Evolutionary conservation across 2,329 filamentous ascomycete species (phyloP).

Genomic region (Ophiocordyceps unilateralis): DNA sequence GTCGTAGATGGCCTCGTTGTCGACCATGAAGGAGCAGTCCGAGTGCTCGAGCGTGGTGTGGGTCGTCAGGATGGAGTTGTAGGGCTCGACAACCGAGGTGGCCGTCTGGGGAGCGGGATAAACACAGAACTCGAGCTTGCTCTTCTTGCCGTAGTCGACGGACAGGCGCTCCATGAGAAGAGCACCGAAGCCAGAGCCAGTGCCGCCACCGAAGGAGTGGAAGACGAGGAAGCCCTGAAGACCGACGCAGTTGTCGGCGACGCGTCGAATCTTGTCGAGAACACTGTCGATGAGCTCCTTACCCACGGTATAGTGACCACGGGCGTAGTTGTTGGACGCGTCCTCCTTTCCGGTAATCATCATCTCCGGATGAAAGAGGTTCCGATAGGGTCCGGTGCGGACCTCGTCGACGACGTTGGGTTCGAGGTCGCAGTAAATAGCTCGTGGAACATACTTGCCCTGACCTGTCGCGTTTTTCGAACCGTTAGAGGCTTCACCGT

Average conservation of each 20-base stretch:
- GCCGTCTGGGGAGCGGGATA: constrained; percentile 96
- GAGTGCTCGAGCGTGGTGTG: constrained; percentile 99
- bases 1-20: constrained; percentile 99
- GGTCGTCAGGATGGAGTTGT: constrained; percentile 98
- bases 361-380: constrained; percentile 95
- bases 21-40: constrained; percentile 99
- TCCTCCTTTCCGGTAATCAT: constrained; percentile 99
- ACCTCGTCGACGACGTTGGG: constrained; percentile 99
- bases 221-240: constrained; percentile 99
- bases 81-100: constrained; percentile 95
- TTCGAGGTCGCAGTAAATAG: constrained; percentile 99
- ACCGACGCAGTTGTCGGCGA: constrained; percentile 94
- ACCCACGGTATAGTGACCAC: constrained; percentile 98
- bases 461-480: constrained; percentile 42
- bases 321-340: constrained; percentile 99
- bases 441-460: constrained; percentile 97
- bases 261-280: constrained; percentile 90
- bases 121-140: constrained; percentile 98
- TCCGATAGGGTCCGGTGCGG: constrained; percentile 90
- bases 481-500: background rate
- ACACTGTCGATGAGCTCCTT: constrained; percentile 99
- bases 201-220: constrained; percentile 99
- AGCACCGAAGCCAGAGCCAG: constrained; percentile 94
- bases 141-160: constrained; percentile 99
- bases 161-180: constrained; percentile 98